These are phyloP conservation scores for Alternaria sp. DNA, from an alignment of 2,329 filamentous ascomycete genomes.

Conservation along the genomic window DNA sequence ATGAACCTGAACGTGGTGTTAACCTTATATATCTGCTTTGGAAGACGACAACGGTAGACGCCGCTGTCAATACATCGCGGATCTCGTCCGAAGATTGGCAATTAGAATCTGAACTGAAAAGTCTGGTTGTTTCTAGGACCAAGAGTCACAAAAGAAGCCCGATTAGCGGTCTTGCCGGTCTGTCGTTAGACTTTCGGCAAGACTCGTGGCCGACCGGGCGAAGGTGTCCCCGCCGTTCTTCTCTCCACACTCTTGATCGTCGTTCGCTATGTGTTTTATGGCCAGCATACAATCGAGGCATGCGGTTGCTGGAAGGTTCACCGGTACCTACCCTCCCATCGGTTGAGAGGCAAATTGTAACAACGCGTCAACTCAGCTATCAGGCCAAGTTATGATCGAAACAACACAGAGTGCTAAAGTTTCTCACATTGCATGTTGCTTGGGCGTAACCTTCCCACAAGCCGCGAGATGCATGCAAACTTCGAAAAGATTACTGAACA, in stretches of 20 bases:
- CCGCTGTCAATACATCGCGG: not conserved
- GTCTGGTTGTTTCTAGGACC: not conserved
- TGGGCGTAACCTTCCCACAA: not conserved
- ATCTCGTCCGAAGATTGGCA: not conserved
- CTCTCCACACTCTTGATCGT: not conserved
- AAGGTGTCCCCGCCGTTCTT: not conserved
- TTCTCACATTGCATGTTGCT: not conserved
- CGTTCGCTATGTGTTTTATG: not conserved
- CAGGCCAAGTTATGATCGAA: not conserved
- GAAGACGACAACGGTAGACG: not conserved
- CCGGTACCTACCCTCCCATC: not conserved
- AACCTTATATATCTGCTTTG: not conserved
- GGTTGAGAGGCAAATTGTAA: not conserved
- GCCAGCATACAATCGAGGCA: not conserved
- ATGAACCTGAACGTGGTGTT: not conserved
- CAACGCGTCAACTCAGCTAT: not conserved
- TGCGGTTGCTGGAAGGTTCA: not conserved
- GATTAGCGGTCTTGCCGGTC: not conserved
- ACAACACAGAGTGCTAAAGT: not conserved
- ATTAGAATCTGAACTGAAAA: not conserved
- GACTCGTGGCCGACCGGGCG: slow-evolving; percentile 1
- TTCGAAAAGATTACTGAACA: slow-evolving; percentile 2
- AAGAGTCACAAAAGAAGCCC: not conserved
- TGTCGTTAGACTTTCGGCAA: not conserved
- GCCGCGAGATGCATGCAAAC: not conserved